Evolutionary conservation across 441 rosid species (phyloP), one percentile per base, ranked within the genome.

Genomic region (Bruguiera hainesii): DNA sequence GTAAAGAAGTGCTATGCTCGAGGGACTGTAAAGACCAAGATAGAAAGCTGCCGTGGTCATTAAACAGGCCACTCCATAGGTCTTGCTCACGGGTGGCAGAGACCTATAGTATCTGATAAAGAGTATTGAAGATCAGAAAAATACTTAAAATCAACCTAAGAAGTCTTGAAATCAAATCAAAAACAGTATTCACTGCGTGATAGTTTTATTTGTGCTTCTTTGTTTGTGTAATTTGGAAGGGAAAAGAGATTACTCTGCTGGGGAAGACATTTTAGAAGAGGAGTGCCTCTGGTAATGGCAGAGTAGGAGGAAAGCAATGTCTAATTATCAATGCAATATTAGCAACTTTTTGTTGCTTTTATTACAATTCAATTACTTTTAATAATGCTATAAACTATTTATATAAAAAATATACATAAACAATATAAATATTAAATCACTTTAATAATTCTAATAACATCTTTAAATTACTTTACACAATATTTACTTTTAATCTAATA

Each of bases 71-170:
- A 87, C 85, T 50, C 89, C 89, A 82, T 79, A 83, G 55, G 71
- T 42, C 81, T 87, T 87, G 85, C 88, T 85, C 73, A 87, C 88
- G 0, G 93, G 93, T 0, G 89, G 93, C 56, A 87, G 66, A 9
- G 93, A 87, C 13, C 58, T 68, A 63, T 85, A 87, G 68, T 76
- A 87, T 64, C 93, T 87, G 71, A 42, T 18, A 30, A 42, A 52
- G n/a, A 49, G 9, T 50, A 56, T 3, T 9, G 33, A 10, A 19
- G 5, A 10, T 53, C 16, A 55, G 58, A 23, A 1, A 11, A 10
- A 7, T 20, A 9, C 13, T 55, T 23, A 55, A 2, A 20, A 23
- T 55, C 29, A 55, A 55, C 28, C 29, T 20, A 20, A 55, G 23
- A 9, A 10, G 23, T 55, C 29, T 55, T n/a, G 13, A 48, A 71